Evolutionary conservation across 1,284 basidiomycete genomes (phyloP).

Genomic region (Ceratobasidium papillatum): DNA sequence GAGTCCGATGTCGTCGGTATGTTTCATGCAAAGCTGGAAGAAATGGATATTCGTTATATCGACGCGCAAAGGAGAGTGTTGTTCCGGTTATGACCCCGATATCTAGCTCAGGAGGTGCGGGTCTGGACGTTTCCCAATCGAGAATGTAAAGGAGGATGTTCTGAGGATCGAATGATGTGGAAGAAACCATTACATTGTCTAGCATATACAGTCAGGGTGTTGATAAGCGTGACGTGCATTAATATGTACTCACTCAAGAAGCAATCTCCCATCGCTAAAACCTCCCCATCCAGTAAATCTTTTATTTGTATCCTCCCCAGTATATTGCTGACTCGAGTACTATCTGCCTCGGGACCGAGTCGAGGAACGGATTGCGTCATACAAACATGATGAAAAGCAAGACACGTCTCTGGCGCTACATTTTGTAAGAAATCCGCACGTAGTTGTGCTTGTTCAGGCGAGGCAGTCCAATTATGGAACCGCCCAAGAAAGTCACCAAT

Average conservation of each 20-base stretch:
- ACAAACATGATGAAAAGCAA: background rate
- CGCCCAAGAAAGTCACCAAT: slow-evolving; percentile 13
- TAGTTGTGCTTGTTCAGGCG: background rate
- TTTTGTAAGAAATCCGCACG: background rate
- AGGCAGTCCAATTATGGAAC: background rate
- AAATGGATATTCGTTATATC: background rate
- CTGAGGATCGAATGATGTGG: background rate
- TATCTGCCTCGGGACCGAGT: background rate
- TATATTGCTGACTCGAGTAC: too few relatives aligned
- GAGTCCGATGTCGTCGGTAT: background rate
- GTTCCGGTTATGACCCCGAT: slow-evolving; percentile 1
- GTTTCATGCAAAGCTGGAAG: slow-evolving; percentile 2
- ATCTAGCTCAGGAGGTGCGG: slow-evolving; percentile 13
- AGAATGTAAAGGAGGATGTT: background rate
- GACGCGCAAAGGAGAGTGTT: background rate
- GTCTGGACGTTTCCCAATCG: slow-evolving; percentile 25
- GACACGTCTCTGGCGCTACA: background rate
- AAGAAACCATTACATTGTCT: slow-evolving; percentile 14
- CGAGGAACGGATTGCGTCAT: background rate
- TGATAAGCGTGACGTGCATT: too few relatives aligned
- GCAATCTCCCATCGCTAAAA: slow-evolving; percentile 1
- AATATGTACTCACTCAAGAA: background rate
- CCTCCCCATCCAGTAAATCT: background rate
- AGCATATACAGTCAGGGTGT: too few relatives aligned
- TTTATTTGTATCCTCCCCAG: background rate